These are phyloP conservation scores for Gossypium arboreum DNA, from an alignment of 345 rosid genomes.

Conservation along the genomic window DNA sequence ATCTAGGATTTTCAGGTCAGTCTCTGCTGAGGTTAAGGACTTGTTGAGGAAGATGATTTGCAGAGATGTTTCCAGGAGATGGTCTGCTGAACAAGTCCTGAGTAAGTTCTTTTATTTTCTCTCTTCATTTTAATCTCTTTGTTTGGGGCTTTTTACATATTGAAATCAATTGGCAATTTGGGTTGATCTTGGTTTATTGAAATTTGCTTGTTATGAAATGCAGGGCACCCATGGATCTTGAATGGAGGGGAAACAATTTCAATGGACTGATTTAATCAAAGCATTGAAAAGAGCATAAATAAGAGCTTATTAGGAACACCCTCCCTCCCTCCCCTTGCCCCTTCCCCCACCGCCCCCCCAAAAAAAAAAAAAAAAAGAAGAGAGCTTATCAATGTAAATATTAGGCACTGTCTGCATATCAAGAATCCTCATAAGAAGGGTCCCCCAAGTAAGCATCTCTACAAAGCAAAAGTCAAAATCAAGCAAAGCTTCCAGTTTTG, in stretches of 20 bases:
- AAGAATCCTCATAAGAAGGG: neutral
- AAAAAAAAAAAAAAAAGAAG: too few species aligned
- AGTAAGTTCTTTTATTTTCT: conserved; percentile 34
- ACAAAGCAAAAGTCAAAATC: conserved; percentile 15
- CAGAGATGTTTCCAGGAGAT: conserved; percentile 61
- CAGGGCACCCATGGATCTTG: conserved; percentile 69
- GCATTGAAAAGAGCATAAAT: neutral
- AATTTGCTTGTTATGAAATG: neutral
- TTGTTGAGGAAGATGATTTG: conserved; percentile 76
- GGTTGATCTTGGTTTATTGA: too few species aligned
- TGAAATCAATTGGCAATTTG: neutral
- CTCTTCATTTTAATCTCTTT: neutral
- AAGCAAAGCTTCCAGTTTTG: conserved; percentile 6
- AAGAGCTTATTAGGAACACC: neutral
- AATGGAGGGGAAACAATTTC: conserved; percentile 45
- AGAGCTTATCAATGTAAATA: conserved; percentile 25
- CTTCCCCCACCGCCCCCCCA: too few species aligned
- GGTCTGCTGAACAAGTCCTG: conserved; percentile 73
- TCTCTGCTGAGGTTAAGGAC: conserved; percentile 57
- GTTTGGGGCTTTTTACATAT: neutral
- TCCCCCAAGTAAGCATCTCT: neutral
- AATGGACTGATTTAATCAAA: conserved; percentile 18
- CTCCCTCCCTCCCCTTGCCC: too few species aligned
- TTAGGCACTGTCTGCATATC: neutral
- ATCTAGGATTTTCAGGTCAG: conserved; percentile 35